These are phyloP conservation scores for Casuarina cunninghamiana DNA, from an alignment of 306 rosid genomes.

Conservation along the genomic window DNA sequence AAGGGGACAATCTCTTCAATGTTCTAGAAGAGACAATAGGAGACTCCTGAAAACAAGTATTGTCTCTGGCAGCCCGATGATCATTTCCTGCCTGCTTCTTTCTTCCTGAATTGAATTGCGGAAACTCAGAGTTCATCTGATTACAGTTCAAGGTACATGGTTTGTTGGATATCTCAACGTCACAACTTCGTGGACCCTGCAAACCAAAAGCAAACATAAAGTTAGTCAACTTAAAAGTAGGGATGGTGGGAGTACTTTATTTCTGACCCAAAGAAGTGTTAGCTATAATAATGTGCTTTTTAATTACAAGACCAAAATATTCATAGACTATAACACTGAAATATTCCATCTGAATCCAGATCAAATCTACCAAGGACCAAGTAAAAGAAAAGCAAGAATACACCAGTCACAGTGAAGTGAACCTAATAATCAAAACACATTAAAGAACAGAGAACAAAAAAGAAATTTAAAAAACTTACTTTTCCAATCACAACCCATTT, in stretches of 20 bases:
- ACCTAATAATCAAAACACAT: slow-evolving; percentile 2
- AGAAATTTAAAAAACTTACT: slow-evolving; percentile 38
- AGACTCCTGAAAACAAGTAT: slow-evolving; percentile 43
- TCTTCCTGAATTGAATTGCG: slow-evolving; percentile 20
- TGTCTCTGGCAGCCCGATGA: slow-evolving; percentile 34
- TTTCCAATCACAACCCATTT: slow-evolving; percentile 56
- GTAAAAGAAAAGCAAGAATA: background rate
- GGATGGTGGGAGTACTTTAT: slow-evolving; percentile 9
- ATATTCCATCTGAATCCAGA: background rate
- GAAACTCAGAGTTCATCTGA: slow-evolving; percentile 31
- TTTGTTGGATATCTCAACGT: slow-evolving; percentile 27
- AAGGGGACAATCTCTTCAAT: slow-evolving; percentile 56
- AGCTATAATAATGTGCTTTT: background rate
- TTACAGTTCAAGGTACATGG: slow-evolving; percentile 28
- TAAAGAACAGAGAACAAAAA: background rate
- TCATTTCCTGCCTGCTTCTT: slow-evolving; percentile 23
- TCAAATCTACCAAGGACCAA: background rate
- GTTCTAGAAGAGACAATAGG: slow-evolving; percentile 36
- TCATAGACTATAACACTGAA: background rate
- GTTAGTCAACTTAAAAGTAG: slow-evolving; percentile 24
- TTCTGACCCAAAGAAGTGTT: background rate
- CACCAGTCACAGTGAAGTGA: background rate
- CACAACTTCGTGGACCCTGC: slow-evolving; percentile 38
- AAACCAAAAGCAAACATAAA: slow-evolving; percentile 15
- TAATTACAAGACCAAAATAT: background rate